phyloP scores from a whole-genome alignment of 192 early-diverging fungal species.

The Podila epicladia region DNA sequence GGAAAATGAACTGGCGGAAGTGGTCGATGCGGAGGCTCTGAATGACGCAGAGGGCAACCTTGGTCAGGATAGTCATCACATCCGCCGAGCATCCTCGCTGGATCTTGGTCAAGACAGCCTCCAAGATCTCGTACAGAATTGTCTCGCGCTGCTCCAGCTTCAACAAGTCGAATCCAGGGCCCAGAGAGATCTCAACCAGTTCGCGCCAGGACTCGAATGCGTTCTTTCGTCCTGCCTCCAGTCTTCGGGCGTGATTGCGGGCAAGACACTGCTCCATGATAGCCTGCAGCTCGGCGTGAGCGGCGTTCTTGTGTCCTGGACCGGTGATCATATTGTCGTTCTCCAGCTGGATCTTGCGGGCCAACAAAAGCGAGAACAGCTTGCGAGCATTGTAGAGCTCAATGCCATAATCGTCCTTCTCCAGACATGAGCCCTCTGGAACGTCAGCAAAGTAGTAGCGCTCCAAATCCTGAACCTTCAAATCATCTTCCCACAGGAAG shows the following conservation, averaged over 20 bases:
- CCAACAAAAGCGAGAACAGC: constrained; percentile 66
- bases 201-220: constrained; percentile 86
- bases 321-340: constrained; percentile 54
- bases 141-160: constrained; percentile 68
- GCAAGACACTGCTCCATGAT: constrained; percentile 75
- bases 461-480: constrained; percentile 29
- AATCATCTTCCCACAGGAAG: constrained; percentile 61
- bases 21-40: constrained; percentile 65
- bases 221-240: constrained; percentile 72
- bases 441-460: constrained; percentile 56
- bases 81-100: constrained; percentile 50
- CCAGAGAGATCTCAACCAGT: constrained; percentile 77
- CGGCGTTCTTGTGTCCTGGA: constrained; percentile 55
- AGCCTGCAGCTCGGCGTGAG: constrained; percentile 63
- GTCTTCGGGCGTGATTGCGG: constrained; percentile 76
- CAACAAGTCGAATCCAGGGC: constrained; percentile 70
- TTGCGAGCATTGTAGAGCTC: constrained; percentile 76
- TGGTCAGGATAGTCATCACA: constrained; percentile 63
- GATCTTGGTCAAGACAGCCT: constrained; percentile 70
- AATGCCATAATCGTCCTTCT: constrained; percentile 66
- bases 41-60: constrained; percentile 67
- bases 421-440: constrained; percentile 58
- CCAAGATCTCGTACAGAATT: constrained; percentile 74
- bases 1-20: constrained; percentile 59
- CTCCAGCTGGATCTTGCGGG: constrained; percentile 55